Evolutionary conservation across 2,329 filamentous ascomycete species (phyloP).

Genomic region (Alternaria brassicae): DNA sequence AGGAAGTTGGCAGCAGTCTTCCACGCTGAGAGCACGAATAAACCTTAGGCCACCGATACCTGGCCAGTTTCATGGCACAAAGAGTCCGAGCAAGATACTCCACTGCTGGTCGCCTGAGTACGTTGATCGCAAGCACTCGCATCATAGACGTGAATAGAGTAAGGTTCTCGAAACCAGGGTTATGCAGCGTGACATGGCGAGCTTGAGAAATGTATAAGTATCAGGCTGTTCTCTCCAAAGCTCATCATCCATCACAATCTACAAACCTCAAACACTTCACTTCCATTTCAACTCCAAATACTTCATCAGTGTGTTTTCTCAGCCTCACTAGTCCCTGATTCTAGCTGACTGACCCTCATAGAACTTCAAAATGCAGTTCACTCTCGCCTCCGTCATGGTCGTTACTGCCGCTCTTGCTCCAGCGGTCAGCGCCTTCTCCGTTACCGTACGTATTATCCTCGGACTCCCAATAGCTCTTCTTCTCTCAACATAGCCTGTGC

Average conservation of each 20-base stretch:
- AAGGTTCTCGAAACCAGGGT: no score
- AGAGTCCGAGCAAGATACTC: neutral
- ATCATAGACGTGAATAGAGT: neutral
- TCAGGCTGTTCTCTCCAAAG: neutral
- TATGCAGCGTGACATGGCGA: neutral
- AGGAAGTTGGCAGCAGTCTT: neutral
- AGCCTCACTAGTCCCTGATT: neutral
- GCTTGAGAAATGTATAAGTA: neutral
- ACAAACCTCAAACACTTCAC: neutral
- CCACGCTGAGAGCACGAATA: neutral
- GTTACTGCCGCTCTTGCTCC: neutral
- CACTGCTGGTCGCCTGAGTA: neutral
- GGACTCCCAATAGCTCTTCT: neutral
- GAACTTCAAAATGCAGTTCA: neutral
- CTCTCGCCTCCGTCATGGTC: neutral
- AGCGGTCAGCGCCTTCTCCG: neutral
- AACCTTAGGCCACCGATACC: neutral
- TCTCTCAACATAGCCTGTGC: neutral
- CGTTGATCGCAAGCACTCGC: neutral
- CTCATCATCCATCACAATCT: neutral
- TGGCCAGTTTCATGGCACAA: neutral
- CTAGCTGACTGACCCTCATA: neutral
- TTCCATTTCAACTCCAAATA: neutral
- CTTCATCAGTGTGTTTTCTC: neutral
- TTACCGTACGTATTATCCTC: neutral